These are phyloP conservation scores for Phyllosticta capitalensis DNA, from an alignment of 2,329 filamentous ascomycete genomes.

Conservation along the genomic window DNA sequence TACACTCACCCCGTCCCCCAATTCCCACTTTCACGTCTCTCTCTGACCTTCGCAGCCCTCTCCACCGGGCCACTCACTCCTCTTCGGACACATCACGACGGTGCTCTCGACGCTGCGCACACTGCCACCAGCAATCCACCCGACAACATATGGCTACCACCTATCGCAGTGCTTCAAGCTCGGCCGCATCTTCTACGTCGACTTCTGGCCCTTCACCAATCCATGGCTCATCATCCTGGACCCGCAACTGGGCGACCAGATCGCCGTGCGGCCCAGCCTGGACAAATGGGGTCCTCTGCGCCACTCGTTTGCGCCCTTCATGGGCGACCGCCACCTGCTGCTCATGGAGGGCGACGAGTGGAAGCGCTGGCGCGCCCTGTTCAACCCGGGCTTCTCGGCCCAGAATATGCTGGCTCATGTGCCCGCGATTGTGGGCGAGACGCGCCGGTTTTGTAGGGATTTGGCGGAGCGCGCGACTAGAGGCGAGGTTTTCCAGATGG, in stretches of 20 bases:
- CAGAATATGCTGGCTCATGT: slow-evolving; percentile 16
- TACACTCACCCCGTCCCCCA: background rate
- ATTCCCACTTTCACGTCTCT: background rate
- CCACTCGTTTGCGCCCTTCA: slow-evolving; percentile 1
- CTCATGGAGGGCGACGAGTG: slow-evolving; percentile 16
- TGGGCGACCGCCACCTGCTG: background rate
- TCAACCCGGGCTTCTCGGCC: slow-evolving; percentile 17
- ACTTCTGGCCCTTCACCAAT: slow-evolving; percentile 5
- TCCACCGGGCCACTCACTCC: background rate
- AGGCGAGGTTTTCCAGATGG: slow-evolving; percentile 1
- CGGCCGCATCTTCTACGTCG: slow-evolving; percentile 2
- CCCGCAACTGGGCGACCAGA: background rate
- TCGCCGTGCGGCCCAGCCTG: background rate
- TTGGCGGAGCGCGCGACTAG: background rate
- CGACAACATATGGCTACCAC: background rate
- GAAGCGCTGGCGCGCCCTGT: slow-evolving; percentile 17
- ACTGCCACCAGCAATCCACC: slow-evolving; percentile 4
- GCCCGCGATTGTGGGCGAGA: slow-evolving; percentile 17
- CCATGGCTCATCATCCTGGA: background rate
- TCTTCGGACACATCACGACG: slow-evolving; percentile 1
- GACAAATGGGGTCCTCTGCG: background rate
- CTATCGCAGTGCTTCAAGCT: slow-evolving; percentile 3
- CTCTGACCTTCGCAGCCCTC: background rate
- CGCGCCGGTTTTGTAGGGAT: slow-evolving; percentile 10
- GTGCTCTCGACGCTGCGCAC: background rate